Conservation (phyloP, 75 land plant genomes). For the Selaginella moellendorffii region DNA sequence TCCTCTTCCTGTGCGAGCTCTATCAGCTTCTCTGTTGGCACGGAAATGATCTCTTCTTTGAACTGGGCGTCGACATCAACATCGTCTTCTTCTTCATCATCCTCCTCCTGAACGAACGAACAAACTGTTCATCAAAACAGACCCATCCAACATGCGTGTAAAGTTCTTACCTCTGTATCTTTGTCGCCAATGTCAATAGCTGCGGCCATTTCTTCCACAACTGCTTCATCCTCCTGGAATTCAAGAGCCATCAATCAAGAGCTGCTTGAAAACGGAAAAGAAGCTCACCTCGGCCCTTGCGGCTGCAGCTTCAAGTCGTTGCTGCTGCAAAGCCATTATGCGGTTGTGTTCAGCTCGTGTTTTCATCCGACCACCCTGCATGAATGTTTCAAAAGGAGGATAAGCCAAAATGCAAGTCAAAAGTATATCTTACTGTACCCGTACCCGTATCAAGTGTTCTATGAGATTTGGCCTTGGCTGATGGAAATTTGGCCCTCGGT, state of each 20-base stretch:
- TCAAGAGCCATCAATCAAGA: neutral
- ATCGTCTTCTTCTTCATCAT: conserved; percentile 31
- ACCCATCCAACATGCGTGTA: neutral
- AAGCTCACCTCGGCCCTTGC: neutral
- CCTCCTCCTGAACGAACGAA: conserved; percentile 28
- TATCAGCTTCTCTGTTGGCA: neutral
- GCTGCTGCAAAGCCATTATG: neutral
- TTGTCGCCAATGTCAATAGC: conserved; percentile 97
- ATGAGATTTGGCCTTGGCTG: conserved; percentile 69
- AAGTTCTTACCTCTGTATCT: conserved; percentile 33
- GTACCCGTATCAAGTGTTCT: conserved; percentile 50
- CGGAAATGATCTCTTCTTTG: neutral
- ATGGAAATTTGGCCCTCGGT: conserved; percentile 77
- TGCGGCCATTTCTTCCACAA: conserved; percentile 77
- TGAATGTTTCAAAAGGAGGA: neutral
- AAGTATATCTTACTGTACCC: neutral
- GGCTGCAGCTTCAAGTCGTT: neutral
- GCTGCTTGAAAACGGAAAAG: neutral
- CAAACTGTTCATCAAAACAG: neutral
- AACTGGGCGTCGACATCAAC: neutral
- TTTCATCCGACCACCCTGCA: conserved; percentile 5
- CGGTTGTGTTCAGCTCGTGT: neutral
- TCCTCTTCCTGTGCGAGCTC: neutral
- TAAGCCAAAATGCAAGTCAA: neutral
- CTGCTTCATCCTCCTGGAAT: conserved; percentile 31